Evolutionary conservation across 306 rosid genomes (phyloP), one percentile per base, ranked within the genome.

Genomic region (Trifolium repens): DNA sequence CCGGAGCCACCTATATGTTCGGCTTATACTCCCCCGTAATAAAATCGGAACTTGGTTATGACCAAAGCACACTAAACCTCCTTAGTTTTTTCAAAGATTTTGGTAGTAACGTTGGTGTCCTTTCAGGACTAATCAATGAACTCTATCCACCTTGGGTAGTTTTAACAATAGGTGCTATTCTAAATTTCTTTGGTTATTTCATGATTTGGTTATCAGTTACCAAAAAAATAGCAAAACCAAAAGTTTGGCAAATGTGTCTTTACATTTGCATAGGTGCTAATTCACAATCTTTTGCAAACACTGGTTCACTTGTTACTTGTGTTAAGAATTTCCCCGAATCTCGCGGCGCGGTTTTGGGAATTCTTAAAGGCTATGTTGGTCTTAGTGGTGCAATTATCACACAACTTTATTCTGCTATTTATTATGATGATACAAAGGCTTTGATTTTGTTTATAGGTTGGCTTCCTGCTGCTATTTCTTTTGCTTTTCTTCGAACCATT

Each of bases 1-100:
- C 96, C 24, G 98, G 98, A 10, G 89, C 94, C 62, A 89, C 94
- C 73, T 94, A 91, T 87, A 85, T 91, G 94, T 94, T 94, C 37
- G 91, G 85, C 4, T 72, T 87, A 3, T 94, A 94, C 83, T 94
- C 98, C 1, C 0, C 62, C 1, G 97, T 82, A 13, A 85, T 94
- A 42, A 94, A 91, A 73, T 0, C 1, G 0, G 75, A 80, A 0
- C 86, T 94, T 5, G 98, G 88, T 7, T 94, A 94, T 26, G 98
- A 94, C 78, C 98, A 94, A 72, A 63, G 77, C 27, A 94, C 98
- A 1, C 90, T 94, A 19, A 90, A 94, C 13, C 84, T 91, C 15
- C 82, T 94, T 1, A 81, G 96, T 65, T 94, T 94, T 78, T 94
- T 90, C 87, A 94, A 94, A 69, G 98, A 94, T 72, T 17, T 94